These are phyloP conservation scores for Metahyphopichia silvanorum DNA, from an alignment of 805 yeast species.

Conservation along the genomic window DNA sequence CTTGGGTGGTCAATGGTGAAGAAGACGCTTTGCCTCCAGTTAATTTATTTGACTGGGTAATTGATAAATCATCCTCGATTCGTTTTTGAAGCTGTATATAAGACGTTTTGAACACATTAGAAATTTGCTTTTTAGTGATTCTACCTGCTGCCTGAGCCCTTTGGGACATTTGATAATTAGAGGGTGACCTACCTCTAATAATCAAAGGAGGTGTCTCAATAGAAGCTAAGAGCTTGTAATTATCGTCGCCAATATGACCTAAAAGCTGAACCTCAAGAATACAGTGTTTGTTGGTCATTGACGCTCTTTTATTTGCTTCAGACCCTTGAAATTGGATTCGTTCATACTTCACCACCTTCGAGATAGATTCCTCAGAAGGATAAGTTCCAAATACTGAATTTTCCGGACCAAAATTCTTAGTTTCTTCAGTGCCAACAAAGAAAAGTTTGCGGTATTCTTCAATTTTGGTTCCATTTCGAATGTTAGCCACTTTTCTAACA, in stretches of 20 bases:
- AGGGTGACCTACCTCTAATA: slow-evolving; percentile 66
- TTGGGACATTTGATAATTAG: slow-evolving; percentile 49
- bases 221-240: slow-evolving; percentile 35
- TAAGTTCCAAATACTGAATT: slow-evolving; percentile 36
- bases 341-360: slow-evolving; percentile 64
- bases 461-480: slow-evolving; percentile 52
- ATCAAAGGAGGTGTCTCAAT: slow-evolving; percentile 57
- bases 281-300: slow-evolving; percentile 46
- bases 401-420: neutral
- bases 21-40: too few relatives aligned
- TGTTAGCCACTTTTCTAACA: slow-evolving; percentile 59
- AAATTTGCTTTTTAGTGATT: too few relatives aligned
- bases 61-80: too few relatives aligned
- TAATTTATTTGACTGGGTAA: too few relatives aligned
- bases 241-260: slow-evolving; percentile 35
- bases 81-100: too few relatives aligned
- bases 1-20: too few relatives aligned
- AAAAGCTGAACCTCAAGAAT: slow-evolving; percentile 51
- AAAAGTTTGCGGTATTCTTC: slow-evolving; percentile 51
- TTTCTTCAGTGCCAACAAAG: slow-evolving; percentile 28
- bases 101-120: too few relatives aligned
- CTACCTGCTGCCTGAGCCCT: too few relatives aligned
- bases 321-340: slow-evolving; percentile 66
- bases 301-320: slow-evolving; percentile 40
- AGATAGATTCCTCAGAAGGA: slow-evolving; percentile 43